A percentile compares a stretch with the other conserved stretches of the same genome.
phyloP scores from a whole-genome alignment of 2,329 filamentous ascomycete genomes.

The Pestalotiopsis sp. region DNA sequence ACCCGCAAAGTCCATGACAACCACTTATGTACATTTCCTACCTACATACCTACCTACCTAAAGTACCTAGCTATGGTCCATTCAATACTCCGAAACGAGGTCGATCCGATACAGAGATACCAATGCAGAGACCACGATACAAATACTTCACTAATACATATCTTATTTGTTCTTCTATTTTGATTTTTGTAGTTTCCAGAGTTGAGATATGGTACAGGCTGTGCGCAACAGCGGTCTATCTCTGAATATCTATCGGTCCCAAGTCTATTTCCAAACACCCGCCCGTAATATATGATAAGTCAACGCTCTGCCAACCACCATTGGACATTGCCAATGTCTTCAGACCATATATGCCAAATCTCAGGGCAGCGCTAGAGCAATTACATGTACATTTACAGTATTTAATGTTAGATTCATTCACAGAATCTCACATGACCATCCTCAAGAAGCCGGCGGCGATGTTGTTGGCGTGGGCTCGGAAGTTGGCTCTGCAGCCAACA shows the following conservation, averaged over 20 bases:
- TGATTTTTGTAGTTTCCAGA: neutral
- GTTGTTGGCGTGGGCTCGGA: slow-evolving; percentile 30
- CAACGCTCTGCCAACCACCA: neutral
- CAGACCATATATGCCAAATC: neutral
- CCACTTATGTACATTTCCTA: neutral
- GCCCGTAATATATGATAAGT: neutral
- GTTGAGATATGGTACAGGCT: neutral
- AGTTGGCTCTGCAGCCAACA: slow-evolving; percentile 43
- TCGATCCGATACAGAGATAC: too few relatives aligned
- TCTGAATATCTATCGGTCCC: neutral
- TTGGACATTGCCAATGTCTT: neutral
- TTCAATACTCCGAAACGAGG: too few relatives aligned
- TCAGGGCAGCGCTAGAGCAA: neutral
- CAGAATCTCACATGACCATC: neutral
- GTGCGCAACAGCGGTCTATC: neutral
- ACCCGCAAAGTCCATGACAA: neutral
- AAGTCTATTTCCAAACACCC: neutral
- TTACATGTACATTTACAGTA: neutral
- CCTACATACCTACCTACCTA: neutral
- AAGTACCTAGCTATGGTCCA: too few relatives aligned
- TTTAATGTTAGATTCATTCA: neutral
- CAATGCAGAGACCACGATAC: neutral
- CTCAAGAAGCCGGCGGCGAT: slow-evolving; percentile 13
- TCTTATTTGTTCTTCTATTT: neutral
- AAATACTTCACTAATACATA: neutral